Base-by-base conservation (phyloP, 164 flowering plant genomes). In the Berberis vulgaris region DNA sequence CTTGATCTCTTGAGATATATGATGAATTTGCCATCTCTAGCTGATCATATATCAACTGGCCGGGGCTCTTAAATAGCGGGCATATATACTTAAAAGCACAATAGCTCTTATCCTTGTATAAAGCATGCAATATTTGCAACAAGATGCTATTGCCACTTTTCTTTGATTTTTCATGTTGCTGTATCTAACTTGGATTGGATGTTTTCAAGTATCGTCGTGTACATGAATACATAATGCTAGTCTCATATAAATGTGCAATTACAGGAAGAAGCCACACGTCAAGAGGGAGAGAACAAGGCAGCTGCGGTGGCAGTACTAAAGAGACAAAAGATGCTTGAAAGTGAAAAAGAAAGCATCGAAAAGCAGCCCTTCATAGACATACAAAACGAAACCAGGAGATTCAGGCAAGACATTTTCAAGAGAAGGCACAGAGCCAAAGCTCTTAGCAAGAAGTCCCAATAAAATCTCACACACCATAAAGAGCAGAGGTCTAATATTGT, bases 351-450 rank as follows among this genome's bases (percentile, higher is more conserved):
- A 67, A 58, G 58, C 2, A 81, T 86, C 46, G 84, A 79, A 75
- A 73, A 63, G 71, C 74, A 74, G 63, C 91, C 88, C 8, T 82
- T 73, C 70, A 73, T 80, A 71, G 91, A 86, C 64, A 71, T 86
- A 63, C 67, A 79, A 60, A 77, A 57, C 7, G 91, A 86, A 75
- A 86, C 88, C 43, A 83, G 82, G 76, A 79, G 75, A 65, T 82
- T 86, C 76, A 78, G 86, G 68, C 91, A 86, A 71, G 88, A 83
- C 58, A 78, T 83, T 57, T 83, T 80, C 67, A 86, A 82, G 75
- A 78, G 83, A 72, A 81, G 85, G 70, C 81, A 81, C 57, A 72
- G 68, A 66, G 85, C 86, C 57, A 81, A 83, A 72, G 78, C 72
- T 64, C 73, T 68, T 42, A 60, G 63, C 50, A 73, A 8, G 46